Evolutionary conservation across 2,329 filamentous ascomycete species (phyloP).

Genomic region (Botrytis byssoidea): DNA sequence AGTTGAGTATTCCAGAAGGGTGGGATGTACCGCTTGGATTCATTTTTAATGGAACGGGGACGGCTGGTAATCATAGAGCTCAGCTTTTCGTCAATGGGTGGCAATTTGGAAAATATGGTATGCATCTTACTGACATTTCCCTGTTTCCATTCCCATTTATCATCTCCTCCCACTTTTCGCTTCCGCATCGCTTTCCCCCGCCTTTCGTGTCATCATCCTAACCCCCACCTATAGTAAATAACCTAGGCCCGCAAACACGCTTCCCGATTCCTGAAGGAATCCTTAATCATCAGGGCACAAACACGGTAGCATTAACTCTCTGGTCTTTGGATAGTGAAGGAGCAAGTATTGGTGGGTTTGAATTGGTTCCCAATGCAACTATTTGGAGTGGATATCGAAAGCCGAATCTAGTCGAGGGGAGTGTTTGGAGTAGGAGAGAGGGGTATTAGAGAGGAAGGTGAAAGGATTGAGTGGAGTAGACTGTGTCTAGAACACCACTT

Average conservation of each 20-base stretch:
- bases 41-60: constrained; percentile 50
- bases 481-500: background rate
- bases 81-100: constrained; percentile 74
- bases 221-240: constrained; percentile 43
- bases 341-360: constrained; percentile 21
- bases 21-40: constrained; percentile 64
- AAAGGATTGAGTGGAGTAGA: no score
- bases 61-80: constrained; percentile 51
- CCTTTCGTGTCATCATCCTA: background rate
- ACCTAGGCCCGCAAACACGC: constrained; percentile 68
- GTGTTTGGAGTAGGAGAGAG: background rate
- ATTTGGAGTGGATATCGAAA: constrained; percentile 6
- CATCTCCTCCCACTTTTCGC: background rate
- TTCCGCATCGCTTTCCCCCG: background rate
- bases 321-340: constrained; percentile 53
- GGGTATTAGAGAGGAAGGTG: background rate
- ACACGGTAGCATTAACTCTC: constrained; percentile 66
- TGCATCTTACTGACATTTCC: background rate
- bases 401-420: constrained; percentile 34
- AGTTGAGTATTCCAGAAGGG: constrained; percentile 52
- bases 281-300: constrained; percentile 66
- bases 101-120: constrained; percentile 64
- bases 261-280: constrained; percentile 75
- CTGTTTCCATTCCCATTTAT: background rate
- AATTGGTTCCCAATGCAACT: background rate